phyloP scores from a whole-genome alignment of 371 early-diverging fungal genomes.

The Furculomyces boomerangus region DNA sequence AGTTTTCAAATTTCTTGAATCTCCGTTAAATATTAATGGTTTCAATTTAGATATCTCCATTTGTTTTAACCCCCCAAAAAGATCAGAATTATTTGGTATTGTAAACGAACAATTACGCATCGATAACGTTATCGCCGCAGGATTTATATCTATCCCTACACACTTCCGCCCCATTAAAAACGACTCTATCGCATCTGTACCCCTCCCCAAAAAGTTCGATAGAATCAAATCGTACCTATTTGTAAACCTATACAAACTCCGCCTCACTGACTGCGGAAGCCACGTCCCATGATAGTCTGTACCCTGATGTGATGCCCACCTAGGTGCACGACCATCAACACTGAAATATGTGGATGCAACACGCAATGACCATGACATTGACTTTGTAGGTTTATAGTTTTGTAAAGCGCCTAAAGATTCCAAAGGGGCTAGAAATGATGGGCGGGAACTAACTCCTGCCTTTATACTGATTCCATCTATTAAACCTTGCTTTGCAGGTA shows the following conservation, averaged over 20 bases:
- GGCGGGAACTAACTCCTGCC: neutral
- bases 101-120: slow-evolving; percentile 73
- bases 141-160: slow-evolving; percentile 78
- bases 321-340: slow-evolving; percentile 74
- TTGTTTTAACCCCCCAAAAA: slow-evolving; percentile 7
- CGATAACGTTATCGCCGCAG: slow-evolving; percentile 63
- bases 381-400: slow-evolving; percentile 50
- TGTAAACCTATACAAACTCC: slow-evolving; percentile 59
- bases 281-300: slow-evolving; percentile 90
- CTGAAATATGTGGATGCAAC: slow-evolving; percentile 72
- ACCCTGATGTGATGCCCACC: slow-evolving; percentile 83
- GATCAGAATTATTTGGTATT: slow-evolving; percentile 35
- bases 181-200: slow-evolving; percentile 86
- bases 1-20: slow-evolving; percentile 16
- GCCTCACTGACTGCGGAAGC: slow-evolving; percentile 80
- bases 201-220: slow-evolving; percentile 79
- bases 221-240: slow-evolving; percentile 52
- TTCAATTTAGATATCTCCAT: slow-evolving; percentile 24
- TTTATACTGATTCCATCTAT: neutral
- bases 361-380: slow-evolving; percentile 56
- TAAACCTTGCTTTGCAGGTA: neutral
- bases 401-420: slow-evolving; percentile 14
- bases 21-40: slow-evolving; percentile 61
- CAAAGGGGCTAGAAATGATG: neutral
- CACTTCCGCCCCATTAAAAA: slow-evolving; percentile 63